These are phyloP conservation scores for Pilobolus umbonatus DNA, from an alignment of 192 early-diverging fungal species.

Conservation along the genomic window DNA sequence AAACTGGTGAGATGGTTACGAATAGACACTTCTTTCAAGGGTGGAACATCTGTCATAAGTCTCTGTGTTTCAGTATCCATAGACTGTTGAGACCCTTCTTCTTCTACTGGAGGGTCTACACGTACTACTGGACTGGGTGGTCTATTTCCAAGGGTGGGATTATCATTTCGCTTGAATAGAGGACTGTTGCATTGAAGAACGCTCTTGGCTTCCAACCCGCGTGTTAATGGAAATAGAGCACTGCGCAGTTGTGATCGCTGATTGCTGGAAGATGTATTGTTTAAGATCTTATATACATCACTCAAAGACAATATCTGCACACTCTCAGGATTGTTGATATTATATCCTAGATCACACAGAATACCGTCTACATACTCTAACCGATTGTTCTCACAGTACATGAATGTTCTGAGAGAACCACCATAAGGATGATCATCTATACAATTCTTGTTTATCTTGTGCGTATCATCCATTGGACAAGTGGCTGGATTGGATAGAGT, in stretches of 20 bases:
- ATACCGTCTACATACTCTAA: slow-evolving; percentile 16
- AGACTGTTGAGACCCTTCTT: background rate
- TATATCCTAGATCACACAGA: background rate
- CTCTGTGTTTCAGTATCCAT: background rate
- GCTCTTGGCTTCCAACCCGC: no score
- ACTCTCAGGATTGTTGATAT: background rate
- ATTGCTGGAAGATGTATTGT: background rate
- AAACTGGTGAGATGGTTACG: background rate
- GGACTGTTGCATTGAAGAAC: background rate
- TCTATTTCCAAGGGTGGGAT: background rate
- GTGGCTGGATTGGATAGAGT: background rate
- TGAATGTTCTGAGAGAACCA: slow-evolving; percentile 14
- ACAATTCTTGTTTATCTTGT: background rate
- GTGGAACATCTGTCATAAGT: background rate
- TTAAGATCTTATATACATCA: background rate
- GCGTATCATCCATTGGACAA: background rate
- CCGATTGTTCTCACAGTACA: slow-evolving; percentile 2
- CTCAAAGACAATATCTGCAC: background rate
- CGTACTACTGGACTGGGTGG: no score
- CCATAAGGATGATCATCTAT: background rate
- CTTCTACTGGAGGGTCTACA: no score
- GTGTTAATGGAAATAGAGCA: background rate
- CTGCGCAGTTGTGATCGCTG: background rate
- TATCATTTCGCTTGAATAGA: background rate
- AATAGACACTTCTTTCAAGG: background rate